Evolutionary conservation across 176 grass and related monocot species (phyloP).

Genomic region (Aegilops umbellulata): DNA sequence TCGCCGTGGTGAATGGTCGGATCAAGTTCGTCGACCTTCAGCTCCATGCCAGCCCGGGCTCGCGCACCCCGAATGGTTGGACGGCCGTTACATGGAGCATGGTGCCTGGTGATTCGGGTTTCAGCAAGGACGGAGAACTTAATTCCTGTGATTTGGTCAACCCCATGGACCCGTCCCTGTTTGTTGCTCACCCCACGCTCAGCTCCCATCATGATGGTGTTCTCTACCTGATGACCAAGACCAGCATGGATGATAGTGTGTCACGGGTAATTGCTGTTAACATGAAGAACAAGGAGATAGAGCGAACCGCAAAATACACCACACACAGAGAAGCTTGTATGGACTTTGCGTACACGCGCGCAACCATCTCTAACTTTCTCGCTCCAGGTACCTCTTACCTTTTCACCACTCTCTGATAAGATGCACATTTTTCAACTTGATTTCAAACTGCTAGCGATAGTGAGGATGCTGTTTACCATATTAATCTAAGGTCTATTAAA

Average conservation of each 20-base stretch:
- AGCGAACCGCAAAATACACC: neutral
- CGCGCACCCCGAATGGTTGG: neutral
- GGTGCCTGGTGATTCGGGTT: neutral
- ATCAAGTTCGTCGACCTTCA: neutral
- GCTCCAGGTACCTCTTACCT: neutral
- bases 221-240: neutral
- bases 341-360: neutral
- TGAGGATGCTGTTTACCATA: too few relatives aligned
- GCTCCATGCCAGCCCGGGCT: neutral
- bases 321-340: neutral
- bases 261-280: neutral
- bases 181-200: neutral
- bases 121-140: neutral
- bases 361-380: neutral
- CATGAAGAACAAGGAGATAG: neutral
- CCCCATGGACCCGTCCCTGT: neutral
- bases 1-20: neutral
- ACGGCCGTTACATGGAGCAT: neutral
- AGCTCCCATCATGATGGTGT: neutral
- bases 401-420: neutral
- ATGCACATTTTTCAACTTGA: too few relatives aligned
- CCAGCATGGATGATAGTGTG: neutral
- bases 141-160: neutral
- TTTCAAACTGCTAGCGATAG: too few relatives aligned
- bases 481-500: too few relatives aligned